Conservation (phyloP, 2,329 filamentous ascomycete genomes). For the Botrytis aclada region DNA sequence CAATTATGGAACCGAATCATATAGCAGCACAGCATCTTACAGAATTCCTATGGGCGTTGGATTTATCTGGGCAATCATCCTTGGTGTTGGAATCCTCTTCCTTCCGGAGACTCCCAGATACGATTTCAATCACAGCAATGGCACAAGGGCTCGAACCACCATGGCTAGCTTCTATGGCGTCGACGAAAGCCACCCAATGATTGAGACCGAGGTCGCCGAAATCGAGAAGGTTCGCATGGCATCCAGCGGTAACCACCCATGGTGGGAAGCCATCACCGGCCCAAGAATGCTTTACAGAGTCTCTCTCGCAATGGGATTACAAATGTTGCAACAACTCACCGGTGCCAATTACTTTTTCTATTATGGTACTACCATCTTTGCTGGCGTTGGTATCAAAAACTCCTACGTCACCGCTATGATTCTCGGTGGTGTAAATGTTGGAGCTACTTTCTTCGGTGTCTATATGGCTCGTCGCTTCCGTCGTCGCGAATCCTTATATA, state of each 20-base stretch:
- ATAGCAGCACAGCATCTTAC: conserved; percentile 50
- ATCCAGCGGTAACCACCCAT: conserved; percentile 55
- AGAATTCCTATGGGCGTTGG: conserved; percentile 59
- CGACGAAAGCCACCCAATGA: conserved; percentile 44
- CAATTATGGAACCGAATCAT: conserved; percentile 47
- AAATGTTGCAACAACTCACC: conserved; percentile 67
- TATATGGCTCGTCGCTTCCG: conserved; percentile 67
- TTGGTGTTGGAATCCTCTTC: conserved; percentile 51
- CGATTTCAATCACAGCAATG: conserved; percentile 48
- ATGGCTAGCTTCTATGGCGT: conserved; percentile 53
- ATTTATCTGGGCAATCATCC: conserved; percentile 50
- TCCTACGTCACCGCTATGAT: conserved; percentile 67
- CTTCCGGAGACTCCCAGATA: conserved; percentile 58
- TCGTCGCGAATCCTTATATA: conserved; percentile 64
- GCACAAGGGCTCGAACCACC: conserved; percentile 49
- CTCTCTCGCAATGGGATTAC: conserved; percentile 58
- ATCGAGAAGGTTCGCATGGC: conserved; percentile 45
- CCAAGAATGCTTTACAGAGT: conserved; percentile 64
- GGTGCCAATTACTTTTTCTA: conserved; percentile 63
- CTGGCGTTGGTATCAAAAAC: conserved; percentile 59
- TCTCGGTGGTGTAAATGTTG: conserved; percentile 64
- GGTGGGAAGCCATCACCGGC: conserved; percentile 58
- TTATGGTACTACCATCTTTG: conserved; percentile 66
- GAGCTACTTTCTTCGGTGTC: conserved; percentile 51
- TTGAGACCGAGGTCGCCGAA: conserved; percentile 50